Evolutionary conservation across 2,329 filamentous ascomycete genomes (phyloP), one percentile per base, ranked within the genome.

Genomic region (Botrytis fabae): DNA sequence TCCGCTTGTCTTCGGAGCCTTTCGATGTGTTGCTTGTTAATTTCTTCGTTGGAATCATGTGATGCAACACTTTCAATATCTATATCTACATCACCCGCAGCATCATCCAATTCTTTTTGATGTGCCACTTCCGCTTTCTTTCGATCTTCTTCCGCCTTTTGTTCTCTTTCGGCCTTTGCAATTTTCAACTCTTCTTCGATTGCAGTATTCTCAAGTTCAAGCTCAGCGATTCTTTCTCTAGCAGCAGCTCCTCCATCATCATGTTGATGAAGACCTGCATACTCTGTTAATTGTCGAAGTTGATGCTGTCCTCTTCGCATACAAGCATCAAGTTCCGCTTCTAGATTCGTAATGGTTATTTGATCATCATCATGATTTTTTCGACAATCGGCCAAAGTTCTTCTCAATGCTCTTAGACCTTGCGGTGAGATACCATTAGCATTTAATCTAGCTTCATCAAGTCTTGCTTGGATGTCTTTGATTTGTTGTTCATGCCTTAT

Each of bases 361-460:
- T 57, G 65, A 42, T 69, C 48, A 9, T 42, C 65, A 14, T 57
- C 5, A 42, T 57, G 65, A 16, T 32, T 38, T 18, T 25, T 69
- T 25, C 7, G 32, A 42, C 9, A 69, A 57, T 69, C 7, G n/a
- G 48, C 65, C 1, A 69, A 32, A 32, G 22, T 44, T 18, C 1
- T 57, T 22, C 65, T 69, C 20, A 69, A 32, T 16, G 7, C 20
- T 25, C 48, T 42, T 28, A 69, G 20, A 4, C 38, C 48, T 57
- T 69, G 25, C 25, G 65, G 65, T 28, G 65, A 57, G 35, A 69
- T 69, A 10, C 65, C 65, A 57, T 57, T 69, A 6, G 65, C 65
- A 40, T 57, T 69, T 7, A 42, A 22, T 32, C 48, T 69, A 20
- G 65, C 65, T 18, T 69, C 65, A 16, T 69, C 65, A 32, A 69